A percentile compares a stretch with the other conserved stretches of the same genome.
Evolutionary conservation across 2,329 filamentous ascomycete genomes (phyloP).

Genomic region (Beauveria australis): DNA sequence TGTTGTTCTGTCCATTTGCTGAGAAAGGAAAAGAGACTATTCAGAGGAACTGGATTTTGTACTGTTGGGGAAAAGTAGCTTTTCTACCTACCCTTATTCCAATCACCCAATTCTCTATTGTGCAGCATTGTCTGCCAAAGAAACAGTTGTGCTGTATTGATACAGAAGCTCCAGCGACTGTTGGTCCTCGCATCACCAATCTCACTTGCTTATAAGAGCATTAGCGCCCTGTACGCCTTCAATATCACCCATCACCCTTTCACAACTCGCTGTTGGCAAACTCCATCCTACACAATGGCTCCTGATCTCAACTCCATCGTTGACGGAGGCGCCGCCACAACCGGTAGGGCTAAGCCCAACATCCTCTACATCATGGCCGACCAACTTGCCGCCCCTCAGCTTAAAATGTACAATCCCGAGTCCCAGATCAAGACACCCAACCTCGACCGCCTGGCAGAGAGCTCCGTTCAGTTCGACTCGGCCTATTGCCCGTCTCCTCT

Average conservation of each 20-base stretch:
- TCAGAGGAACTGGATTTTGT: neutral
- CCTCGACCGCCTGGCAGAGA: constrained; percentile 71
- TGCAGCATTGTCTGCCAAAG: constrained; percentile 11
- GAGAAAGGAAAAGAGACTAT: neutral
- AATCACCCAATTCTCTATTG: constrained; percentile 15
- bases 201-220: neutral
- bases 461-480: constrained; percentile 83
- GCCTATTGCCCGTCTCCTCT: constrained; percentile 92
- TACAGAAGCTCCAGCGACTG: neutral
- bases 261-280: neutral
- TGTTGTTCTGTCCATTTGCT: neutral
- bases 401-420: constrained; percentile 84
- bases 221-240: neutral
- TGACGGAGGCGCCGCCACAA: constrained; percentile 24
- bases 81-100: constrained; percentile 17
- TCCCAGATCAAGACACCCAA: constrained; percentile 91
- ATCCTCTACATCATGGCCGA: constrained; percentile 87
- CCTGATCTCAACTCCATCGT: constrained; percentile 68
- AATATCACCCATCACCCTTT: neutral
- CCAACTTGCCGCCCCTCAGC: constrained; percentile 80
- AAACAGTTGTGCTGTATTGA: neutral
- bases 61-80: constrained; percentile 13
- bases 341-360: constrained; percentile 27
- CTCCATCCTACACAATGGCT: constrained; percentile 42
- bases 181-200: neutral